Evolutionary conservation across 139 green algal species (phyloP).

Genomic region (Mychonastes homosphaera): DNA sequence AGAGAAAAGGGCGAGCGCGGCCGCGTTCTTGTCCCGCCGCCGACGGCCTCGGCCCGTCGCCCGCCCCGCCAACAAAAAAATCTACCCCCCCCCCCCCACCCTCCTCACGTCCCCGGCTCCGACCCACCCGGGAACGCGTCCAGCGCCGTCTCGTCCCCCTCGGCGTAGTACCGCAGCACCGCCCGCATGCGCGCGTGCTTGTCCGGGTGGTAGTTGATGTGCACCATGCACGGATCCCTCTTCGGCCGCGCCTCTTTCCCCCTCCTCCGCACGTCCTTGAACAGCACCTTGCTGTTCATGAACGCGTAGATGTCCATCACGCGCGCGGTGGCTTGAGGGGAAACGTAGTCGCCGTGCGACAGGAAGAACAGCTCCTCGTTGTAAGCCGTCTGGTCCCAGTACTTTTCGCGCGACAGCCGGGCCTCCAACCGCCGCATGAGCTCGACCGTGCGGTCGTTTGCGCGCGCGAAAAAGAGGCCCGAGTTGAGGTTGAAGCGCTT

Average conservation of each 20-base stretch:
- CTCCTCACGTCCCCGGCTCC: slow-evolving; percentile 52
- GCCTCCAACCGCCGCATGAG: slow-evolving; percentile 52
- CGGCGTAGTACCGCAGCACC: slow-evolving; percentile 54
- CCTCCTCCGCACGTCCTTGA: slow-evolving; percentile 53
- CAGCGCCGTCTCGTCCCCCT: slow-evolving; percentile 52
- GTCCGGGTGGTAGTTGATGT: slow-evolving; percentile 78
- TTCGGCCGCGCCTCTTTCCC: slow-evolving; percentile 33
- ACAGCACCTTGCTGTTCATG: slow-evolving; percentile 77
- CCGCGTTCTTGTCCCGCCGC: no score
- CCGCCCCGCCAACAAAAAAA: no score
- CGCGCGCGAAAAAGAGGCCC: slow-evolving; percentile 69
- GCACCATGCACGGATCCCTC: slow-evolving; percentile 59
- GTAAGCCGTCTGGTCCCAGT: slow-evolving; percentile 83
- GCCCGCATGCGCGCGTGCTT: slow-evolving; percentile 75
- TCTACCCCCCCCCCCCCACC: no score
- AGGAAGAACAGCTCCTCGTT: slow-evolving; percentile 89
- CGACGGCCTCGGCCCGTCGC: no score
- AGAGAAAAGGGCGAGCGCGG: no score
- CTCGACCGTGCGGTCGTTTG: slow-evolving; percentile 52
- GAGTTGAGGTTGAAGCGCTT: slow-evolving; percentile 75
- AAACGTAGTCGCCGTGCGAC: slow-evolving; percentile 59
- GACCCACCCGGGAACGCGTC: slow-evolving; percentile 67
- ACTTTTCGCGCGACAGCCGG: slow-evolving; percentile 57
- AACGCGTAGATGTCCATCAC: slow-evolving; percentile 74
- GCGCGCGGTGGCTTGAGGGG: slow-evolving; percentile 40